These are phyloP conservation scores for Schizosaccharomyces lindneri DNA, from an alignment of 805 yeast species.

Conservation along the genomic window DNA sequence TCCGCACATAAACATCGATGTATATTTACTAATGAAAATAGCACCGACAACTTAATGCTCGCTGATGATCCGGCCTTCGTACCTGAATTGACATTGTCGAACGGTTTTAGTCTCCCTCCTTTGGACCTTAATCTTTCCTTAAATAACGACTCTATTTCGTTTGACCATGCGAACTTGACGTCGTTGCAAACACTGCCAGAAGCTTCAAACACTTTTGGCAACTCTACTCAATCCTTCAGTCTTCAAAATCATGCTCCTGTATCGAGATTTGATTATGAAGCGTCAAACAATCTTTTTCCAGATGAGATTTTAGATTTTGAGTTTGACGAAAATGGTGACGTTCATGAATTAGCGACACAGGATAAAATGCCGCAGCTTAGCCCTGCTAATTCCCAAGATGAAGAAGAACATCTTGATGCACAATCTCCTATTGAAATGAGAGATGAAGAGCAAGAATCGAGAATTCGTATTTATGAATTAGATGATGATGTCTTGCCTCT, in stretches of 20 bases:
- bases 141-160: not conserved
- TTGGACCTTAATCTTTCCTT: not conserved
- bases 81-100: not conserved
- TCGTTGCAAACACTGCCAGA: not conserved
- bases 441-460: not conserved
- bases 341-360: not conserved
- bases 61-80: not conserved
- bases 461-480: not conserved
- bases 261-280: not conserved
- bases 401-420: not conserved
- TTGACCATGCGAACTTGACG: not conserved
- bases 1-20: not conserved
- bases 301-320: not conserved
- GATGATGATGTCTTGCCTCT: not conserved
- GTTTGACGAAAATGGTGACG: not conserved
- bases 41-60: not conserved
- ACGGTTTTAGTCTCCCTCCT: not conserved
- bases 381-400: not conserved
- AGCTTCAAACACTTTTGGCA: not conserved
- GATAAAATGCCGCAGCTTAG: not conserved
- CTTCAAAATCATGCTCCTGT: not conserved
- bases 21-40: not conserved
- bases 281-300: not conserved
- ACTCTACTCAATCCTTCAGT: not conserved
- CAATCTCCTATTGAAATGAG: not conserved